Evolutionary conservation across 306 rosid species (phyloP).

Genomic region (Alnus glutinosa): DNA sequence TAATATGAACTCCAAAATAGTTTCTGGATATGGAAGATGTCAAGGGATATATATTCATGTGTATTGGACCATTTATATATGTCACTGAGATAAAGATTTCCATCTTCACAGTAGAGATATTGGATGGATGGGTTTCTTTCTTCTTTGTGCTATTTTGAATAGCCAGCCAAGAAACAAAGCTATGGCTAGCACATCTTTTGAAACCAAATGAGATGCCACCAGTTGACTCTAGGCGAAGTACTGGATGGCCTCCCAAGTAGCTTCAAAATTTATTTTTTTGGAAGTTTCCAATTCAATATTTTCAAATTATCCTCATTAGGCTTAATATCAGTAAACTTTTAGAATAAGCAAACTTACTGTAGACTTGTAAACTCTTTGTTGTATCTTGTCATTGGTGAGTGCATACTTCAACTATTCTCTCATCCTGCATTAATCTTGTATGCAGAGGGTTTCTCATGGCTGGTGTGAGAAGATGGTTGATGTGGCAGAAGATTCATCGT

Average conservation of each 20-base stretch:
- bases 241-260: not conserved
- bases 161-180: conserved; percentile 1
- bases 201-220: conserved; percentile 1
- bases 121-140: not conserved
- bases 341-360: not conserved
- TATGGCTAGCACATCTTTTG: not conserved
- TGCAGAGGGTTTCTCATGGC: conserved; percentile 80
- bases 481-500: conserved; percentile 82
- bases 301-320: not conserved
- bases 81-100: not conserved
- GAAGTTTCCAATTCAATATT: not conserved
- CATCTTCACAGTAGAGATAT: not conserved
- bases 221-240: not conserved
- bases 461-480: conserved; percentile 97
- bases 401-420: not conserved
- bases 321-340: not conserved
- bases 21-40: not conserved
- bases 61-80: not conserved
- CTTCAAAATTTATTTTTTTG: not conserved
- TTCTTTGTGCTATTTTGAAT: not conserved
- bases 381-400: conserved; percentile 12
- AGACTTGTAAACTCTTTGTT: not conserved
- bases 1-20: not conserved
- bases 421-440: conserved; percentile 8
- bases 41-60: not conserved